Base-by-base conservation (phyloP, 352 stramenopile genomes). In the Phytophthora colocasiae region DNA sequence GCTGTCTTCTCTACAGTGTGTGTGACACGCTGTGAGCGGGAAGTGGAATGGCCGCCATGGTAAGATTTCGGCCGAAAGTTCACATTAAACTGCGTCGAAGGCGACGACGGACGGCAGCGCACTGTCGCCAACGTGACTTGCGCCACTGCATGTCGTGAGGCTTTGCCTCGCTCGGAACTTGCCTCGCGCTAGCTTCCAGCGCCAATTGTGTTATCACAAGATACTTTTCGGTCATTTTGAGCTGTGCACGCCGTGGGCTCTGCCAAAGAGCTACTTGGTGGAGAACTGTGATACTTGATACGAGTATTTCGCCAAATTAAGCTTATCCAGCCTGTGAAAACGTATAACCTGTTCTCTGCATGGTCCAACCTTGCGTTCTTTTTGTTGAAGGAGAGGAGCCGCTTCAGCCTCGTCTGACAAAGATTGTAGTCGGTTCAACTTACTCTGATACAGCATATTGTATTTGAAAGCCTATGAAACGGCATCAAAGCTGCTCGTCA, bases 351-450 rank as follows among this genome's bases (percentile, higher is more conserved):
- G 32, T 38, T 50, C 50, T 57, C 44, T 56, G 26, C 50, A 46
- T 65, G 58, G 49, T 60, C 58, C 49, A 61, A 60, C 58, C 58
- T 64, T 58, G 58, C 46, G 36, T 51, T 58, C 57, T 38, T 46
- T 64, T 48, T 57, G 56, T 56, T 64, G 48, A 66, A 66, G 58
- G 17, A 55, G 56, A 66, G 34, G 41, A 19, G 22, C 9, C 36
- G 38, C n/a, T 22, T 24, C 15, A 51, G 47, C 10, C 41, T 55
- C 59, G 59, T 67, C 50, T 67, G 50, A 31, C 17, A 36, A 32
- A 10, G 38, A 45, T 47, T n/a, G 38, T 43, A 43, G 38, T 58
- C 50, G 50, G 50, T 58, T 58, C 50, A 40, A 58, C 27, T 24
- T 46, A 36, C 54, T 62, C 39, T 2, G 22, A 17, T 22, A 43